Evolutionary conservation across 306 rosid genomes (phyloP).

Genomic region (Astragalus membranaceus): DNA sequence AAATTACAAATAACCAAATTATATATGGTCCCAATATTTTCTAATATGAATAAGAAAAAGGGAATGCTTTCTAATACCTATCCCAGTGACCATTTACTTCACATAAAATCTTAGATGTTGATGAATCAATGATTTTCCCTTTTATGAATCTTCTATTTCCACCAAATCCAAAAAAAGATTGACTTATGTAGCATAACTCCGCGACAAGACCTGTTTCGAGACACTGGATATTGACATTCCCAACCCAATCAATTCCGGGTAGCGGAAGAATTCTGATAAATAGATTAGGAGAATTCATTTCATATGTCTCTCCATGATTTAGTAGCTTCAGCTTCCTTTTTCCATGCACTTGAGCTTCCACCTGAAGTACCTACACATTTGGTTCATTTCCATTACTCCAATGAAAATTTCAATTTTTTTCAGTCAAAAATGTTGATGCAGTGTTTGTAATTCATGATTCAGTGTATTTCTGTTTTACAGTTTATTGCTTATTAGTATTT

Average conservation of each 20-base stretch:
- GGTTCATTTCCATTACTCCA: background rate
- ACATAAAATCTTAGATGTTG: conserved; percentile 46
- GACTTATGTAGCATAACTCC: conserved; percentile 41
- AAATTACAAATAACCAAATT: too few species aligned
- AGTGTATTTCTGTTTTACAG: too few species aligned
- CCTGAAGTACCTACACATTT: conserved; percentile 59
- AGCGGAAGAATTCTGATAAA: conserved; percentile 53
- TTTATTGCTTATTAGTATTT: too few species aligned
- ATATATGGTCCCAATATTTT: background rate
- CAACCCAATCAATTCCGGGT: conserved; percentile 63
- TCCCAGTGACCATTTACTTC: conserved; percentile 90
- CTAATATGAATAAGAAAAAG: background rate
- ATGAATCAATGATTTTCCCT: conserved; percentile 63
- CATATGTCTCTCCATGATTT: conserved; percentile 80
- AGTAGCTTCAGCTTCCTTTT: conserved; percentile 59
- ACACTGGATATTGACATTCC: conserved; percentile 48
- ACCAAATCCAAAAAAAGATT: conserved; percentile 52
- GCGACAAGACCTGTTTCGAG: conserved; percentile 64
- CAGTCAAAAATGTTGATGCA: too few species aligned
- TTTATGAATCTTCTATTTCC: conserved; percentile 56
- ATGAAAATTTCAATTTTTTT: too few species aligned
- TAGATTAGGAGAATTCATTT: conserved; percentile 67
- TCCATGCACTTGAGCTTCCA: conserved; percentile 61
- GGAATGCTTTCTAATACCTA: conserved; percentile 35
- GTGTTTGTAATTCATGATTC: too few species aligned